Conservation (phyloP, 441 rosid species). For the Omphalea diandra region DNA sequence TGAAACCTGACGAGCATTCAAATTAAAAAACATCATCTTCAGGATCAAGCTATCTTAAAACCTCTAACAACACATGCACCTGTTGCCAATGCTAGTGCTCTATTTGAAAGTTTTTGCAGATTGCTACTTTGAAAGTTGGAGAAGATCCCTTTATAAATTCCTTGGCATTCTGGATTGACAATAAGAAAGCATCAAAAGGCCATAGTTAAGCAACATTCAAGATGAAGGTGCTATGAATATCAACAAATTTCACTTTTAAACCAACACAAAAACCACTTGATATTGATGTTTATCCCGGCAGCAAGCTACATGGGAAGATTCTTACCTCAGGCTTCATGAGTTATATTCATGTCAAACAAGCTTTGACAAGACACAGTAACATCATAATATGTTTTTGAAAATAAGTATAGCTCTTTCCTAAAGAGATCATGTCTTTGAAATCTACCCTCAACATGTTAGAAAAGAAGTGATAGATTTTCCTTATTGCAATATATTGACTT, state of each 20-base stretch:
- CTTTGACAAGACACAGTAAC: neutral
- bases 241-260: neutral
- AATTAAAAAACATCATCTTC: constrained; percentile 2
- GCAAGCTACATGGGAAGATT: neutral
- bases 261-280: neutral
- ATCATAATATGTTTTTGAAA: neutral
- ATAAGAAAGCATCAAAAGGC: neutral
- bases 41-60: neutral
- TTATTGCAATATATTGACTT: no score
- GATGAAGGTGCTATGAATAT: neutral
- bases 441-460: no score
- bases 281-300: neutral
- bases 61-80: constrained; percentile 26
- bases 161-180: constrained; percentile 29
- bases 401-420: neutral
- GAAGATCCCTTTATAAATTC: constrained; percentile 31
- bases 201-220: neutral
- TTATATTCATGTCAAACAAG: neutral
- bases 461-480: no score
- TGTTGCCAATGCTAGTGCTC: constrained; percentile 31
- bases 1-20: no score
- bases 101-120: constrained; percentile 31
- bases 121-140: constrained; percentile 30
- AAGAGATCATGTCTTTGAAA: no score
- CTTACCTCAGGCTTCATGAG: neutral